Conservation (phyloP, 495 filamentous ascomycete species). For the Trichocladium antarcticum region DNA sequence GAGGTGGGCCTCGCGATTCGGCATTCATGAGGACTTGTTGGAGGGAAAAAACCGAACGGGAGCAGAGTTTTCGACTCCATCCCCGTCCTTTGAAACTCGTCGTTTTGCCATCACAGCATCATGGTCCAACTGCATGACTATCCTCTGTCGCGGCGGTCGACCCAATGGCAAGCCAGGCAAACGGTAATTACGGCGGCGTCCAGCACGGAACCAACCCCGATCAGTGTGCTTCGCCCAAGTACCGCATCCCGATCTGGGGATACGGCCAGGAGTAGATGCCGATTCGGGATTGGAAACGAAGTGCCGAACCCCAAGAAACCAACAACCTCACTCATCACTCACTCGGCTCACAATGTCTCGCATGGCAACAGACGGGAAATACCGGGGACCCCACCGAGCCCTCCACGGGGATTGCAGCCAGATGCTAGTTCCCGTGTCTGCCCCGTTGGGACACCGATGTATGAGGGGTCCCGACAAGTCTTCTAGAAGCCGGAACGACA, state of each 20-base stretch:
- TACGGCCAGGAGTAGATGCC: background rate
- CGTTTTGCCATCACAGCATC: too few relatives aligned
- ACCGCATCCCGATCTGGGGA: background rate
- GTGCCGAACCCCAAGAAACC: background rate
- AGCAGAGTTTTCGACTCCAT: background rate
- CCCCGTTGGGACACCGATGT: background rate
- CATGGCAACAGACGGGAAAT: background rate
- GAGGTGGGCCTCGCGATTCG: background rate
- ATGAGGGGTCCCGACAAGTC: background rate
- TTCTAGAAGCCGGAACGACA: conserved; percentile 3
- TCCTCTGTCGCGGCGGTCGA: too few relatives aligned
- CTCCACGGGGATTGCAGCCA: too few relatives aligned
- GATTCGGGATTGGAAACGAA: background rate
- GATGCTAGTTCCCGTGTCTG: background rate
- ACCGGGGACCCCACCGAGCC: background rate
- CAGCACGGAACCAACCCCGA: too few relatives aligned
- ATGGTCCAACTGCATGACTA: too few relatives aligned
- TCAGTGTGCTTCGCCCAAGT: background rate
- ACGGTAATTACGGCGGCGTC: too few relatives aligned
- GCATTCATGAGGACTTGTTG: background rate
- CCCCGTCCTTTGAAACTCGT: too few relatives aligned
- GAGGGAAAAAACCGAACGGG: background rate
- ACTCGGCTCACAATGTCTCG: background rate
- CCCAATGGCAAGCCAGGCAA: too few relatives aligned
- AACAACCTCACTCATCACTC: too few relatives aligned